Base-by-base conservation (phyloP, 306 rosid species). In the Gleditsia sinensis region DNA sequence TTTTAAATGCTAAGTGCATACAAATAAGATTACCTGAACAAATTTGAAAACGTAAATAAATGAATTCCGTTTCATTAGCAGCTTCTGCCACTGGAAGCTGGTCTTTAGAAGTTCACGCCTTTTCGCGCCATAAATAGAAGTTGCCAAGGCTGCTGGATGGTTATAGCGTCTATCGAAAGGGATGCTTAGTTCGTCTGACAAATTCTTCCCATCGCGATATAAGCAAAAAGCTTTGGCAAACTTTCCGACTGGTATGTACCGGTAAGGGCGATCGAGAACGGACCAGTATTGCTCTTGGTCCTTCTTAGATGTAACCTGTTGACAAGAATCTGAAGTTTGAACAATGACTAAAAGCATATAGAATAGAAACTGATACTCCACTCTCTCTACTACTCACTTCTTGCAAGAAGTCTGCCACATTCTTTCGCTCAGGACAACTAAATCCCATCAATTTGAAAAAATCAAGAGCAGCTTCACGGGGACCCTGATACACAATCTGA, bases 201-300 rank as follows among this genome's bases (percentile, higher is more conserved):
- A 85, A 74, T 75, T 80, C 80, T 84, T 95, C 69, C 96, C 99
- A 59, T 71, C 81, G 59, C 83, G 89, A 82, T 83, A 88, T 74
- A 74, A 78, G 59, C 75, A 86, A 87, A 90, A 95, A 55, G 92
- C 91, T 71, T 92, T 87, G 2, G 89, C 97, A 68, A 95, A 92
- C 81, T 90, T 92, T 62, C 85, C 93, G n/a, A 82, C 91, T 42
- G 98, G 86, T 83, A 92, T 83, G 76, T 82, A 85, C 76, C 85
- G 88, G 88, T 95, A 88, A 43, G 96, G 97, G 72, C 91, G 84
- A 78, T 82, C 88, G 9, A 76, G 88, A 77, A 83, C 81, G 7
- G 88, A 84, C 99, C 99, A 95, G 78, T 95, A 90, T 83, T 95
- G 99, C 91, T 90, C 92, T 89, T 95, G 99, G 85, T 92, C 99